These are phyloP conservation scores for Noccaea caerulescens DNA, from an alignment of 345 rosid species.

Conservation along the genomic window DNA sequence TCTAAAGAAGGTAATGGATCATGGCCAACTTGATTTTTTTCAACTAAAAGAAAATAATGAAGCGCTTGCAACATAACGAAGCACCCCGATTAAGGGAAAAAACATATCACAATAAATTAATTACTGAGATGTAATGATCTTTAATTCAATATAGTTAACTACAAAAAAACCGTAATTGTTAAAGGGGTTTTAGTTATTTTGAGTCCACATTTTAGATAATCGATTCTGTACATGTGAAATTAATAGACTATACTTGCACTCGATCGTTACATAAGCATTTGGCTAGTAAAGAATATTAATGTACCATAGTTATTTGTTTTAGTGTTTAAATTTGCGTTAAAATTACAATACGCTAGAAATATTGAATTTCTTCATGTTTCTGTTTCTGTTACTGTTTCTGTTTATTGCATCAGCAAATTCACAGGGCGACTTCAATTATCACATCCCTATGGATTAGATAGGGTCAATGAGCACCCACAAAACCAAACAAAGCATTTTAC, in stretches of 20 bases:
- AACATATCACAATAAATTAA: slow-evolving; percentile 12
- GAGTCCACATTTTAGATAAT: background rate
- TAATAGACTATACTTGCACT: too few species aligned
- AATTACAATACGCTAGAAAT: background rate
- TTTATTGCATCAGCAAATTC: slow-evolving; percentile 19
- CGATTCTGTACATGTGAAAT: background rate
- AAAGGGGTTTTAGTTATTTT: too few species aligned
- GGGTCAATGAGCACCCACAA: slow-evolving; percentile 26
- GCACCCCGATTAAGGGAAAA: background rate
- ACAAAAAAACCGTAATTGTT: too few species aligned
- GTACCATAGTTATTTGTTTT: too few species aligned
- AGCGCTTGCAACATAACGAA: slow-evolving; percentile 27
- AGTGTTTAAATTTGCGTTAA: too few species aligned
- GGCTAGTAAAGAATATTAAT: too few species aligned
- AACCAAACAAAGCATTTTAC: slow-evolving; percentile 33
- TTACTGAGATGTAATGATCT: background rate
- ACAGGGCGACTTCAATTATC: slow-evolving; percentile 8
- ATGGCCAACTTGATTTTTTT: slow-evolving; percentile 39
- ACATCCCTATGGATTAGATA: slow-evolving; percentile 7
- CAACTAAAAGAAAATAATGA: background rate
- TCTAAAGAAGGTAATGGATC: slow-evolving; percentile 32
- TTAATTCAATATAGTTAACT: background rate
- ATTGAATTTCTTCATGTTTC: background rate
- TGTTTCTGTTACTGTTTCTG: background rate
- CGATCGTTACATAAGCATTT: background rate